Evolutionary conservation across 768 basidiomycete species (phyloP), one percentile per base, ranked within the genome.

Genomic region (Mycena alexandri): DNA sequence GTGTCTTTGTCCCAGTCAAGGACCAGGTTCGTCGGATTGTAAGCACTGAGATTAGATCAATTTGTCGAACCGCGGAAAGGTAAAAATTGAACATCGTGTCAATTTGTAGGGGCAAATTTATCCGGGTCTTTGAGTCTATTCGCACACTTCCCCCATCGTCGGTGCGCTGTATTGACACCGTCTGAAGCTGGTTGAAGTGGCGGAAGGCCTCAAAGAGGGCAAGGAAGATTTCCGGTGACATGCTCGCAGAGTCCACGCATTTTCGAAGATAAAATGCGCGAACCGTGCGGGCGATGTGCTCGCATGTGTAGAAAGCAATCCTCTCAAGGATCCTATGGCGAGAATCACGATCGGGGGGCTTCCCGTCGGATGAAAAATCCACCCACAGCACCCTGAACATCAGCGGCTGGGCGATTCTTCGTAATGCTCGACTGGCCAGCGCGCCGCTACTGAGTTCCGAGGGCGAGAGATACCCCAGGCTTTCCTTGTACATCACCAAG

Each of bases 371-470:
- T n/a, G n/a, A n/a, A n/a, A n/a, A n/a, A n/a, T n/a, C 19, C 21
- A 60, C 36, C 16, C 43, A 36, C 8, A 50, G 29, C 46, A 36
- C 36, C 14, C n/a, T 21, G 34, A 60, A 60, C 34, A 60, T 48
- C n/a, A 60, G 43, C 7, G 46, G 34, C 34, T 41, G 58, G 16
- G 58, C 58, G 46, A 50, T 21, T 6, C 13, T 46, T 7, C 42
- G 58, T 6, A 60, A 24, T 19, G 33, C 36, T n/a, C 47, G 46
- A 25, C 58, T 60, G 11, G 58, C 50, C 7, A 60, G 58, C 13
- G 46, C 22, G 14, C 46, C 5, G 46, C 47, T 38, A 13, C 16
- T 7, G 58, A 59, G 57, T 9, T 59, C 57, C n/a, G 10, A 5
- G 29, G 44, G 21, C 33, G 19, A 41, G 11, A 60, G 58, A 50